Base-by-base conservation (phyloP, 441 rosid species). In the Mallotus japonicus region DNA sequence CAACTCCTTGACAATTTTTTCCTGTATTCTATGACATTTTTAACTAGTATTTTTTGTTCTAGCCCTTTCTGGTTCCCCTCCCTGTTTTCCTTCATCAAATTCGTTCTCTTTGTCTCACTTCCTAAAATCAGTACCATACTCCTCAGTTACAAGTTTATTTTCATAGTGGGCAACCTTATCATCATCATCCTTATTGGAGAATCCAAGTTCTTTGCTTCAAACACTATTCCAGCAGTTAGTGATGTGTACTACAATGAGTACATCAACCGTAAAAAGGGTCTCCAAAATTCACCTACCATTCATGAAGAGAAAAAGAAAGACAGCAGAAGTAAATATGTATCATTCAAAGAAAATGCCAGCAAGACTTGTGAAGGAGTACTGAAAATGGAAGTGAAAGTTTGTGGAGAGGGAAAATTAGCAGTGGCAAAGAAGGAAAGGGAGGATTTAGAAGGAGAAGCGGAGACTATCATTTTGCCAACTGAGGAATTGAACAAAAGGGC, bases 401-500 rank as follows among this genome's bases (percentile, higher is more conserved):
- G 57, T 55, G 61, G 44, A 13, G 70, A 70, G 53, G 62, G 55
- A 34, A 70, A 61, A 5, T 20, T 50, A 17, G 61, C 54, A 61
- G 19, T 28, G 32, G 78, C 65, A 72, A 74, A 67, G 51, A 77
- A 67, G 51, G 70, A 34, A 56, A 47, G 56, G 17, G 74, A 73
- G 54, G 73, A 60, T 19, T 51, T 66, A 8, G 67, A 76, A 0
- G 76, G 37, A 34, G 83, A 79, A 59, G 85, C 79, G 8, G 82
- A 67, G 14, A 28, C 32, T 28, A 61, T n/a, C 61, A 82, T 70
- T 46, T 76, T 85, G 82, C 79, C 84, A 2, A 40, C 74, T 12
- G 90, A 88, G 72, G 90, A 86, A 37, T 62, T 89, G 76, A 82
- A 82, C 69, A 86, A 76, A 78, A 89, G 83, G 65, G 79, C 78